Percentiles rank a stretch among this genome's conserved stretches.
Conservation (phyloP, 441 rosid species). For the Pelargonium australe region DNA sequence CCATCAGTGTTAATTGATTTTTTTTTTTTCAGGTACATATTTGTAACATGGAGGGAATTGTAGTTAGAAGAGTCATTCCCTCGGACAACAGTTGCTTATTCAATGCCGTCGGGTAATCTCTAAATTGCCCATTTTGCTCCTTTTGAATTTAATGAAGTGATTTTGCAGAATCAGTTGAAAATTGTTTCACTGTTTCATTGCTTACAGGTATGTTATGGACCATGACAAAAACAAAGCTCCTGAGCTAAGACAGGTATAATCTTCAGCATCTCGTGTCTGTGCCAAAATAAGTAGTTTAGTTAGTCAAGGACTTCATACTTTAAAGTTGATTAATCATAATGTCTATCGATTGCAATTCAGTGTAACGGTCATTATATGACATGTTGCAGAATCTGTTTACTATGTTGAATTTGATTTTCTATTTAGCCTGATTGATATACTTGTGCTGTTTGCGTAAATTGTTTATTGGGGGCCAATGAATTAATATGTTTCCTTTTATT, state of each 20-base stretch:
- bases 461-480: not conserved
- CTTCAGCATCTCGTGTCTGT: not conserved
- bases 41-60: conserved; percentile 61
- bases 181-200: conserved; percentile 11
- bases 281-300: not conserved
- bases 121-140: conserved; percentile 2
- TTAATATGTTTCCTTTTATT: not conserved
- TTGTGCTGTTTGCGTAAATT: not conserved
- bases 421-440: not conserved
- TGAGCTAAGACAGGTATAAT: conserved; percentile 22
- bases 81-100: conserved; percentile 96
- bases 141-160: conserved; percentile 10
- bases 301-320: not conserved
- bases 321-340: not conserved
- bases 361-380: not conserved
- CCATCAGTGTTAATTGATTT: not conserved
- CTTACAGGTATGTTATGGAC: conserved; percentile 77
- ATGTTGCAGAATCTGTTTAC: not conserved
- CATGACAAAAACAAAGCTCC: conserved; percentile 41
- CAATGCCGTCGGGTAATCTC: conserved; percentile 76
- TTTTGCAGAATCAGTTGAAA: conserved; percentile 2
- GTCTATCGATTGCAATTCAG: not conserved
- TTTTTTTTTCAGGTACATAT: conserved; percentile 12
- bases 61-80: conserved; percentile 81
- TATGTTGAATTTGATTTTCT: not conserved